Conservation (phyloP, 2,329 filamentous ascomycete genomes). For the Pseudodiploospora longispora region DNA sequence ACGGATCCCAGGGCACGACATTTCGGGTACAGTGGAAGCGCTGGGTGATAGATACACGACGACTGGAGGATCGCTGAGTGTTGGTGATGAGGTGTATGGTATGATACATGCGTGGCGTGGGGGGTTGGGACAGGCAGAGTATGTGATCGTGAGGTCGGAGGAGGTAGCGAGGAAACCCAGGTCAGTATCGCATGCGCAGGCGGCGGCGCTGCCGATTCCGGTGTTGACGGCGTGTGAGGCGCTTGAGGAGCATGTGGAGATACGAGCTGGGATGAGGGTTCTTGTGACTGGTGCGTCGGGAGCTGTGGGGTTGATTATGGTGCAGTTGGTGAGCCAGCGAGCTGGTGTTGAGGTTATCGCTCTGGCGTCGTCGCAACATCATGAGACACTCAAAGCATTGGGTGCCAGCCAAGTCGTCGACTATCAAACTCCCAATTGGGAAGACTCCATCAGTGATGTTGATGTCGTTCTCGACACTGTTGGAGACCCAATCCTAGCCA, state of each 20-base stretch:
- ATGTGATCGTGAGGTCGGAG: slow-evolving; percentile 11
- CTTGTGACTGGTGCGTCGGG: slow-evolving; percentile 23
- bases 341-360: slow-evolving; percentile 17
- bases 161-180: slow-evolving; percentile 15
- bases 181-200: slow-evolving; percentile 15
- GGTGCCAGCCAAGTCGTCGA: slow-evolving; percentile 18
- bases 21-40: slow-evolving; percentile 23
- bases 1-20: slow-evolving; percentile 27
- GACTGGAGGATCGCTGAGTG: slow-evolving; percentile 5
- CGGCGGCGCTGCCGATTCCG: slow-evolving; percentile 24
- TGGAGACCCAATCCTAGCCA: slow-evolving; percentile 18
- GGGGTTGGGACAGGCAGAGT: slow-evolving; percentile 19
- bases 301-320: slow-evolving; percentile 20
- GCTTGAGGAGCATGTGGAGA: slow-evolving; percentile 13
- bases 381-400: slow-evolving; percentile 10
- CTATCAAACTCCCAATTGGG: slow-evolving; percentile 18
- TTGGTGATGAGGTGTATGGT: slow-evolving; percentile 19
- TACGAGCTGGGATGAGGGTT: slow-evolving; percentile 11
- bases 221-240: slow-evolving; percentile 22
- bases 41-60: slow-evolving; percentile 16
- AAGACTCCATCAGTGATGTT: slow-evolving; percentile 12
- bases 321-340: slow-evolving; percentile 20
- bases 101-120: slow-evolving; percentile 16
- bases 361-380: slow-evolving; percentile 18
- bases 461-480: slow-evolving; percentile 26